Evolutionary conservation across 257 asterid species (phyloP), one percentile per base, ranked within the genome.

Genomic region (Hygrophila difformis): DNA sequence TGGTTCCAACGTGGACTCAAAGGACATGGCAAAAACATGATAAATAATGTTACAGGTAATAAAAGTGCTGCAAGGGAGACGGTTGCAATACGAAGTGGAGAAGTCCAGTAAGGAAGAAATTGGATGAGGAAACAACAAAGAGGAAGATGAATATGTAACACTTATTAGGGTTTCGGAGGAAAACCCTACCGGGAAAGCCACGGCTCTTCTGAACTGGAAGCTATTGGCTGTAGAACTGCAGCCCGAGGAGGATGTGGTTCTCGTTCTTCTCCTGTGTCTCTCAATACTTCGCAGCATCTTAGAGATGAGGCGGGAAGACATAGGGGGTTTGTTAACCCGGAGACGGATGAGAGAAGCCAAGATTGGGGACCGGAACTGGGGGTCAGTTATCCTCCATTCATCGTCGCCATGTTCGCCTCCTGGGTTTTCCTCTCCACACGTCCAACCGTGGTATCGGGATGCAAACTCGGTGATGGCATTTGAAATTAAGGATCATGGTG

Each of bases 151-250:
- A 17, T 88, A 72, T 37, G 62, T 79, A 48, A 88, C 97, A 4
- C 5, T 88, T 15, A 55, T 81, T 38, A 75, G 95, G 51, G 66
- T 50, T 70, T 76, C 87, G 0, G 91, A 79, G n/a, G 93, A 77
- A 29, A 29, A 68, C 61, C 93, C 77, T 0, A 51, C 54, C 1
- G 95, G 95, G 35, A 81, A 75, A 70, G 97, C 97, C 39, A 84
- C 97, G 0, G 95, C 91, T 12, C 87, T 88, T 15, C 22, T 88
- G 18, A 84, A 88, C 78, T 88, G 97, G 97, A 84, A 73, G 78
- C 69, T 78, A 5, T 64, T 68, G 11, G 66, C 57, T 15, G 69
- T 79, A 39, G 97, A 88, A 36, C 41, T 84, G 6, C 37, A 62
- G 40, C 94, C 95, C 0, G 97, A 84, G 69, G 97, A 88, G 69